Evolutionary conservation across 2,329 filamentous ascomycete species (phyloP), one percentile per base, ranked within the genome.

Genomic region (Xylaria arbuscula): DNA sequence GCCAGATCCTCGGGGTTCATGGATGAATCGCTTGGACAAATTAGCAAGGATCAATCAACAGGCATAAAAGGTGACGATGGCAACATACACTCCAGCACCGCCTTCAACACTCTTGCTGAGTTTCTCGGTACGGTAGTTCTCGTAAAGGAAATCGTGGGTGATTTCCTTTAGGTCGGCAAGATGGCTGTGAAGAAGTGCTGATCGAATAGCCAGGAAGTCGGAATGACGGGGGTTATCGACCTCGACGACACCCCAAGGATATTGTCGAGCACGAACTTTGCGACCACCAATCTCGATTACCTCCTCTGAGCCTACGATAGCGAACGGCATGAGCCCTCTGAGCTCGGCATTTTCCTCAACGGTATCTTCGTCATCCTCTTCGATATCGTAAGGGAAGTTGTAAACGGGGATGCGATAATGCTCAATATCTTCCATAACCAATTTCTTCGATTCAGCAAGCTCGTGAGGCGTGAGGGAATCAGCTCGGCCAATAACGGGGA

Each of bases 71-170:
- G 9, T n/a, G 5, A 22, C n/a, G 34, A 38, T 13, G 56, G 28
- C 51, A 60, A 93, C 94, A 76, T 92, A 97, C 94, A 90, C 89
- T 88, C 90, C 89, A 83, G 90, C 88, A 83, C 93, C 92, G 81
- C 93, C 93, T 80, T 98, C 94, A 76, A 99, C 96, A 81, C 94
- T 98, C 93, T 98, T 99, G 87, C 93, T 97, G 77, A 99, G 92
- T 87, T 98, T 98, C 92, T 99, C 96, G 79, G 96, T 99, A 93
- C 96, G 94, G 89, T 99, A 99, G 86, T 99, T 99, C 83, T 99
- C 96, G 85, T 99, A 99, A 73, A 99, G 86, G 91, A 99, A 99
- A 83, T 99, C 96, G 83, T 99, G 96, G 61, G 96, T 99, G 80
- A 99, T 99, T 83, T 99, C 96, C 90, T 99, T 99, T 78, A 99